Conservation (phyloP, 2,329 filamentous ascomycete genomes). For the Apiospora kogelbergensis region DNA sequence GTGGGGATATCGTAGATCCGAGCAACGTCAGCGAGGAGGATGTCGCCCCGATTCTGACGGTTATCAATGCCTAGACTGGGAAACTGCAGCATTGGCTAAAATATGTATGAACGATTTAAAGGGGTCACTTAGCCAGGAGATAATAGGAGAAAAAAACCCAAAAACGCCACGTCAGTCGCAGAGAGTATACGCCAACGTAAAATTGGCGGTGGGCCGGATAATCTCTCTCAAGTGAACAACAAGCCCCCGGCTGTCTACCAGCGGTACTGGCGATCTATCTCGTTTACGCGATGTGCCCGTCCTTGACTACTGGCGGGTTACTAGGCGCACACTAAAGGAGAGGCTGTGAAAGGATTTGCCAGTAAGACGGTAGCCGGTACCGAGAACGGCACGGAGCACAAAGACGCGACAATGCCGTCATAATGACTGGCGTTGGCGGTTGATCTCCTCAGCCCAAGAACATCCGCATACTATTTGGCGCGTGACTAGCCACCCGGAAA, state of each 20-base stretch:
- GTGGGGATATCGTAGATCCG: not conserved
- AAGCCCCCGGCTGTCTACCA: not conserved
- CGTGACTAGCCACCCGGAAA: not conserved
- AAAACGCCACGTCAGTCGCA: too few species aligned
- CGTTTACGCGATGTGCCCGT: not conserved
- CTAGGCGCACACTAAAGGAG: not conserved
- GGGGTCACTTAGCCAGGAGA: not conserved
- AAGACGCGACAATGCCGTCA: not conserved
- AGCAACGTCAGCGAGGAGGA: not conserved
- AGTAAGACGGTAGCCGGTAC: not conserved
- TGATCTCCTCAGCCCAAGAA: not conserved
- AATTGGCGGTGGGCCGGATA: not conserved
- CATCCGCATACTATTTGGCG: not conserved
- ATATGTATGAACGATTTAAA: not conserved
- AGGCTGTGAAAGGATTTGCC: not conserved
- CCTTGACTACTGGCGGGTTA: not conserved
- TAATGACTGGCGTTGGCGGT: not conserved
- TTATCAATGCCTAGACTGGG: not conserved
- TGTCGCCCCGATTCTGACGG: not conserved
- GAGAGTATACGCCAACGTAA: not conserved
- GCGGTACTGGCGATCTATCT: not conserved
- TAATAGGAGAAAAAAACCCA: too few species aligned
- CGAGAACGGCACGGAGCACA: not conserved
- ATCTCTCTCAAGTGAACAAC: not conserved
- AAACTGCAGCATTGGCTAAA: not conserved